Conservation (phyloP, 371 early-diverging fungal species). For the Nematocida sp. region DNA sequence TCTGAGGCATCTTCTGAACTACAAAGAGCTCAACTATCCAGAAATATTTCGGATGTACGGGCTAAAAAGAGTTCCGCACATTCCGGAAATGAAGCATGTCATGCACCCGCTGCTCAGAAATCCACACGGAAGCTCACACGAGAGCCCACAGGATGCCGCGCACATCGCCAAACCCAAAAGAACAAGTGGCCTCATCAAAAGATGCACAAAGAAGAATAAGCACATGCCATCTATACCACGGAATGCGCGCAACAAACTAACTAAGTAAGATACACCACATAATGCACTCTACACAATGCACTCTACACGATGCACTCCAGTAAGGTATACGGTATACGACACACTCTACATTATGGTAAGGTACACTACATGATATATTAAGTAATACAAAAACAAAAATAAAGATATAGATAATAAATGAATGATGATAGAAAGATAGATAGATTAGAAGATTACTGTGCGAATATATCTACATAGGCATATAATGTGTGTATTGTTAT, state of each 20-base stretch:
- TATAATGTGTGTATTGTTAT: not conserved
- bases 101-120: constrained; percentile 43
- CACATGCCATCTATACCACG: no score
- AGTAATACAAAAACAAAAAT: no score
- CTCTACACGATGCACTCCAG: no score
- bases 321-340: no score
- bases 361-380: no score
- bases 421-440: no score
- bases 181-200: not conserved
- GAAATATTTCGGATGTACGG: constrained; percentile 54
- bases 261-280: not conserved
- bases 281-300: no score
- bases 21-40: constrained; percentile 61
- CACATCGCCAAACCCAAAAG: not conserved
- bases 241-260: not conserved
- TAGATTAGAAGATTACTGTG: not conserved
- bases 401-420: no score
- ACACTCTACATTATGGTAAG: no score
- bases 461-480: not conserved
- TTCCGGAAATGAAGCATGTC: constrained; percentile 58
- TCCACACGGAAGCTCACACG: not conserved
- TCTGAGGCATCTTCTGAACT: constrained; percentile 61
- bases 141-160: not conserved
- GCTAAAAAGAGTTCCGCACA: constrained; percentile 59
- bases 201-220: not conserved